Conservation (phyloP, 2,329 filamentous ascomycete species). For the Botrytis porri region DNA sequence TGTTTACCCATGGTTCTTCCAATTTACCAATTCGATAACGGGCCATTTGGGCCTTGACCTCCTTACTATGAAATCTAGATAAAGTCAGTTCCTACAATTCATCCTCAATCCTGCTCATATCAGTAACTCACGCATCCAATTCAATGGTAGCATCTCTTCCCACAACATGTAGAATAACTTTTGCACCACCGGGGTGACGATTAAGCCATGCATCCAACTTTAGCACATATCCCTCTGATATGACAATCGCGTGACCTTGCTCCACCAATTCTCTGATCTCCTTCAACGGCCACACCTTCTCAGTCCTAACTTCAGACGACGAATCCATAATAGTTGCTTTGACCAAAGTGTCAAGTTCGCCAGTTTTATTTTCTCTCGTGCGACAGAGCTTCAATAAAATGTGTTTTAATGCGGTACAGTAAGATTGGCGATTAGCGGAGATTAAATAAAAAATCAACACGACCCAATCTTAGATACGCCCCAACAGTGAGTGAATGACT, state of each 20-base stretch:
- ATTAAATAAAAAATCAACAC: neutral
- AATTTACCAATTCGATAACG: conserved; percentile 79
- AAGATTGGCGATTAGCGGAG: conserved; percentile 8
- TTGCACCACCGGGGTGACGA: conserved; percentile 89
- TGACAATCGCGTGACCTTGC: conserved; percentile 16
- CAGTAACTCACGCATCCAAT: conserved; percentile 73
- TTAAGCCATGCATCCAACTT: conserved; percentile 86
- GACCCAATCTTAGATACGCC: conserved; percentile 3
- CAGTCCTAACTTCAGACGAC: neutral
- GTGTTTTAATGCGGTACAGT: neutral
- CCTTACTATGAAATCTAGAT: conserved; percentile 73
- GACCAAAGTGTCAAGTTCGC: conserved; percentile 1
- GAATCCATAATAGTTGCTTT: conserved; percentile 12
- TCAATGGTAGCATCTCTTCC: conserved; percentile 93
- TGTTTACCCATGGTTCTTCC: conserved; percentile 81
- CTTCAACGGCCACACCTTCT: conserved; percentile 11
- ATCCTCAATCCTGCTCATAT: neutral
- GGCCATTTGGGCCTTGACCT: conserved; percentile 73
- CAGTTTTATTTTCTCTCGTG: neutral
- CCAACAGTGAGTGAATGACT: conserved; percentile 1
- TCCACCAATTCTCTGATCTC: conserved; percentile 14
- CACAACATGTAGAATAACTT: conserved; percentile 89
- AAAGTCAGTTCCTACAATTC: conserved; percentile 7
- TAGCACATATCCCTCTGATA: conserved; percentile 52
- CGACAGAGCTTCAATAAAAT: neutral